A percentile compares a stretch with the other conserved stretches of the same genome.
Conservation (phyloP, 2,329 filamentous ascomycete species). For the Ascochyta koolunga region DNA sequence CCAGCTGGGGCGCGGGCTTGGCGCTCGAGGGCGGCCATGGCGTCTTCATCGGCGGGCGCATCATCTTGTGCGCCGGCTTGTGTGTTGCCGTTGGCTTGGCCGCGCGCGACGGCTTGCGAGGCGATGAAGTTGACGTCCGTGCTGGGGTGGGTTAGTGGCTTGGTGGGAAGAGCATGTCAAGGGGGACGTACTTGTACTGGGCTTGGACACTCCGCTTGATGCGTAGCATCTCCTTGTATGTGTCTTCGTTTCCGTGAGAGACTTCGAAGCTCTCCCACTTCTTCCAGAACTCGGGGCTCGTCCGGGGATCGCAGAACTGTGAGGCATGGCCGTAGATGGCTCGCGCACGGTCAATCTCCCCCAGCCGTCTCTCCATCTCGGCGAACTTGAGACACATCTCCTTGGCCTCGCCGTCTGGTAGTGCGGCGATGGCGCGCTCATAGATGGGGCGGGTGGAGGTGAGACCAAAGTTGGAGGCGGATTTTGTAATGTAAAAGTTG, state of each 20-base stretch:
- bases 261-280: constrained; percentile 99
- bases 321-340: constrained; percentile 96
- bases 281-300: constrained; percentile 87
- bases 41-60: constrained; percentile 67
- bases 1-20: constrained; percentile 87
- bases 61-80: constrained; percentile 49
- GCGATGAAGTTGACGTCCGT: constrained; percentile 99
- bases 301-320: constrained; percentile 95
- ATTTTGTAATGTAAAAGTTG: constrained; percentile 99
- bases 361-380: constrained; percentile 89
- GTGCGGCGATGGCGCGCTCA: constrained; percentile 90
- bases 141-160: constrained; percentile 51
- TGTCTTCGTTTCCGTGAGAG: constrained; percentile 97
- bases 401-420: constrained; percentile 90
- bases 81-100: constrained; percentile 61
- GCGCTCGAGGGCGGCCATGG: constrained; percentile 87
- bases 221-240: constrained; percentile 98
- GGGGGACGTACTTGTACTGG: constrained; percentile 79
- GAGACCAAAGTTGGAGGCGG: constrained; percentile 94
- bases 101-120: constrained; percentile 86
- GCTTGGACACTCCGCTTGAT: constrained; percentile 98
- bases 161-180: background rate
- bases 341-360: constrained; percentile 91
- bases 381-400: constrained; percentile 99
- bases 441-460: constrained; percentile 95